Base-by-base conservation (phyloP, 2,329 filamentous ascomycete genomes). In the Pseudopithomyces maydicus region DNA sequence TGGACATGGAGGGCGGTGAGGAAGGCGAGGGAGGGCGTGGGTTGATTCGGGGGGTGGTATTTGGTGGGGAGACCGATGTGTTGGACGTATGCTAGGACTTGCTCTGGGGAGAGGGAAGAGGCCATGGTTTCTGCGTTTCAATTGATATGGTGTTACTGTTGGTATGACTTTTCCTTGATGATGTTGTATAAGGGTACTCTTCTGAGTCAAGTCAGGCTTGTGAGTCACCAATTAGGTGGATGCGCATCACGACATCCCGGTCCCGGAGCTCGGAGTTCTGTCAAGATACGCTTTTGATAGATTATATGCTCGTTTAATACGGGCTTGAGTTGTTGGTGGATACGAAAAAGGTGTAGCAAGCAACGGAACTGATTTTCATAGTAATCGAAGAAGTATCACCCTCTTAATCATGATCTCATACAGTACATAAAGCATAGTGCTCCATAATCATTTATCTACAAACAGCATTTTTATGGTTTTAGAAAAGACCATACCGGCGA, bases 1-100 rank as follows among this genome's bases (percentile, higher is more conserved):
- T 81, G 72, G 56, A 61, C 43, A 59, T 84, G 77, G 48, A 80
- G 63, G 41, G 75, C 70, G 23, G 71, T 70, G 54, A 81, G 66
- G 61, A 80, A 71, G 51, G 71, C 29, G 51, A 77, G 45, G 65
- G 74, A 52, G 32, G 48, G 52, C 19, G 36, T 35, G 63, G 70
- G 29, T 39, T 55, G 35, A 53, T 33, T 55, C 53, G 55, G 42
- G 52, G 67, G 55, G 46, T 49, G 49, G 39, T 55, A 66, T n/a
- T 56, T 57, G 44, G 66, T 61, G 19, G 68, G 63, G 6, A 78
- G 67, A 17, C 58, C 44, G 48, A 78, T 70, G 55, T 75, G 65
- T 3, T 64, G 33, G 2, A 78, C 59, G 51, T 74, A 78, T 11
- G 62, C 64, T 12, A 57, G 61, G n/a, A 77, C 44, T 50, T 77